These are phyloP conservation scores for Ustilago cynodontis DNA, from an alignment of 1,284 basidiomycete genomes.

Conservation along the genomic window DNA sequence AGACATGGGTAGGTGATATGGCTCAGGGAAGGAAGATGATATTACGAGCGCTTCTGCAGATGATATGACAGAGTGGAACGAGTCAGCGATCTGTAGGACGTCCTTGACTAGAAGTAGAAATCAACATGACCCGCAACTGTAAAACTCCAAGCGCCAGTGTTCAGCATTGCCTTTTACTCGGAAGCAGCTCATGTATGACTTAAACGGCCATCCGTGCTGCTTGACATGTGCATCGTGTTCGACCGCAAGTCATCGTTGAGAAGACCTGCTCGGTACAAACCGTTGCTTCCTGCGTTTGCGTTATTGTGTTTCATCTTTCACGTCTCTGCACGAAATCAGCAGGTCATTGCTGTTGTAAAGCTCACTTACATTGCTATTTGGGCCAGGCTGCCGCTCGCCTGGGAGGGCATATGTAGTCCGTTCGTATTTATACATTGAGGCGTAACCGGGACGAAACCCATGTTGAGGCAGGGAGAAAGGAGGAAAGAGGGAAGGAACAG, in stretches of 20 bases:
- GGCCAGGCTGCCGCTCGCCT: not conserved
- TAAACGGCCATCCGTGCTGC: constrained; percentile 3
- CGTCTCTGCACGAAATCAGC: not conserved
- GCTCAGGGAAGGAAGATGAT: not conserved
- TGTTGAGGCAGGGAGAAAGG: not conserved
- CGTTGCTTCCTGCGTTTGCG: constrained; percentile 28
- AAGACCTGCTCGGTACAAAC: not conserved
- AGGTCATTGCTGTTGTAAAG: not conserved
- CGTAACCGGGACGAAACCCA: not conserved
- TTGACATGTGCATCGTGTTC: constrained; percentile 32
- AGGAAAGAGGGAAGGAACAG: not conserved
- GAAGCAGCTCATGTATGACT: constrained; percentile 8
- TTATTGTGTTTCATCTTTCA: constrained; percentile 6
- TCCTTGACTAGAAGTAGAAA: not conserved
- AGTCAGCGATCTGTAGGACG: not conserved
- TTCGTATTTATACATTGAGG: not conserved
- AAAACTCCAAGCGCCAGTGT: not conserved
- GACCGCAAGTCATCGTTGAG: not conserved
- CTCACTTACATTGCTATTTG: constrained; percentile 25
- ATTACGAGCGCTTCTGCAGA: not conserved
- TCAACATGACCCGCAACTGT: not conserved
- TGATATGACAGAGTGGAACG: not conserved
- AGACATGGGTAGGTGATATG: too few relatives aligned
- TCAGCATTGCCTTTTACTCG: constrained; percentile 59
- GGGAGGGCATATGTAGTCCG: not conserved